A percentile compares a stretch with the other conserved stretches of the same genome.
Evolutionary conservation across 2,329 filamentous ascomycete species (phyloP).

Genomic region (Ilyonectria sp.): DNA sequence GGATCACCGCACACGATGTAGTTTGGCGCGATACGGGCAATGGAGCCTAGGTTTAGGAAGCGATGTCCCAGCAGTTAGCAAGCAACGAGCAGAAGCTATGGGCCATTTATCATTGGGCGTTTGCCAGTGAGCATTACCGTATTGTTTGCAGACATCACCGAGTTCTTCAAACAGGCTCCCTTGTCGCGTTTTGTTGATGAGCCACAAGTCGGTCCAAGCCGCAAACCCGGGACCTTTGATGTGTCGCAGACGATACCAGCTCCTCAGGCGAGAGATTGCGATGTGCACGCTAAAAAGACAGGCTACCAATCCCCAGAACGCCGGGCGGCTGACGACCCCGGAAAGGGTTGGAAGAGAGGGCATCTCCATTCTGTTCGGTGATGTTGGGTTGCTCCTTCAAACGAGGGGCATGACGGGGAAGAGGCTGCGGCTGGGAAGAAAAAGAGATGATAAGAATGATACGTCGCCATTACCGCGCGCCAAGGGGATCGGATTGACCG

Average conservation of each 20-base stretch:
- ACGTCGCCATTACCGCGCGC: too few relatives aligned
- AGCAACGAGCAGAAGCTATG: neutral
- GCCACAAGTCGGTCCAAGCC: constrained; percentile 26
- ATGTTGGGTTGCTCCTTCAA: too few relatives aligned
- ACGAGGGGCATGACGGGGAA: too few relatives aligned
- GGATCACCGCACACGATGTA: constrained; percentile 23
- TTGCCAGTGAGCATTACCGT: constrained; percentile 2
- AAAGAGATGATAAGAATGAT: too few relatives aligned
- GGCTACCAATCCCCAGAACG: neutral
- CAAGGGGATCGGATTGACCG: too few relatives aligned
- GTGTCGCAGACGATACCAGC: constrained; percentile 19
- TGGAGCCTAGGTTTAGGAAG: neutral
- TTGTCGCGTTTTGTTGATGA: constrained; percentile 16
- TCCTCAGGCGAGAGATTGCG: neutral
- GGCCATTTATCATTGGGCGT: neutral
- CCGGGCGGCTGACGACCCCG: neutral
- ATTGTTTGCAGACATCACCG: constrained; percentile 18
- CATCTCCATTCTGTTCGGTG: neutral
- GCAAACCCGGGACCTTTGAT: constrained; percentile 18
- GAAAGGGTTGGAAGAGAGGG: neutral
- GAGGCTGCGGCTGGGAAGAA: too few relatives aligned
- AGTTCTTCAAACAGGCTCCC: constrained; percentile 6
- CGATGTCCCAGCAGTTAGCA: neutral
- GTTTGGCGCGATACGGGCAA: constrained; percentile 24
- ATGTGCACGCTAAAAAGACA: neutral